Base-by-base conservation (phyloP, 176 grass and related monocot species). In the Musa itinerans region DNA sequence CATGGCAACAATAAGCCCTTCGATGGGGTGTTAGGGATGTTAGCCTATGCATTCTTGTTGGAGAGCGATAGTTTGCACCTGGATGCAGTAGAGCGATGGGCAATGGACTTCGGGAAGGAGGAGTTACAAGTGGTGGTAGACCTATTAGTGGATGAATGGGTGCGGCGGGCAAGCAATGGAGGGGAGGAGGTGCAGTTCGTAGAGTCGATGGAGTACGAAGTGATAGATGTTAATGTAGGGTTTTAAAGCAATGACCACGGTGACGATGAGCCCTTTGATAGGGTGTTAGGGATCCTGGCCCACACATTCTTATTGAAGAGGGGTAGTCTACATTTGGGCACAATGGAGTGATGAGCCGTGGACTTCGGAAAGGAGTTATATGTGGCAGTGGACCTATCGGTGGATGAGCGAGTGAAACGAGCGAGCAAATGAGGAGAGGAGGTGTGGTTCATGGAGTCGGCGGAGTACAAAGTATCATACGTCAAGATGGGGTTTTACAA, bases 241-340 rank as follows among this genome's bases (percentile, higher is more conserved):
- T 98, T 98, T 81, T 89, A 24, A 24, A 24, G 24, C 24, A 24
- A 24, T 1, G 1, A 93, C 80, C 10, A 98, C 58, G 94, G 90
- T 12, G 94, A 98, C 59, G 94, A 90, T 0, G 83, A 91, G 76
- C 90, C 94, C 9, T 93, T 98, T 68, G 86, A 98, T 72, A 88
- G 90, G 0, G 84, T 82, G 65, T 82, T 93, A 68, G 90, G 94
- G 59, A 81, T 93, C 21, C 86, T 98, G 0, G 88, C 86, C 43
- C 94, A 98, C 11, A 88, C 88, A 2, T 98, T 98, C 89, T 93
- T 88, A 2, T 90, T 90, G 0, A 79, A 73, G 68, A 93, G 84
- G 63, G 90, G 88, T 0, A 69, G 83, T 68, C 78, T 98, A 71
- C 94, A 98, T 83, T 86, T 98, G 68, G 90, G 93, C 83, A 84